Evolutionary conservation across 192 early-diverging fungal species (phyloP), one percentile per base, ranked within the genome.

Genomic region (Entomortierella lignicola): DNA sequence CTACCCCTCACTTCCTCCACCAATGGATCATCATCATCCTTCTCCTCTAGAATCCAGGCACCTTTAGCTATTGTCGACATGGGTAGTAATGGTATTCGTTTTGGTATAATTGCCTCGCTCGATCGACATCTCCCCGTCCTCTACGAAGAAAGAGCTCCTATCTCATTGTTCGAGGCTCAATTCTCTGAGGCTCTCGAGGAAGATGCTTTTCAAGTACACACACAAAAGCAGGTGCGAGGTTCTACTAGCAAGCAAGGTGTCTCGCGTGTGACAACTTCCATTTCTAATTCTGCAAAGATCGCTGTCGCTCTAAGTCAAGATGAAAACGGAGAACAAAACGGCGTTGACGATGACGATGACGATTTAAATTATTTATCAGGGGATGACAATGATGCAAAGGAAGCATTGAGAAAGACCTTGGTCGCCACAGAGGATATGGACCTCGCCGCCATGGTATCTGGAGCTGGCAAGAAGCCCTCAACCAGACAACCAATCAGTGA

Each of bases 61-160:
- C 62, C 85, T 13, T 62, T 86, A 2, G 88, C 81, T 12, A 82
- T 89, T 11, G 67, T 89, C 8, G 88, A 89, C 52, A 89, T 89
- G 82, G 88, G 88, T 31, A 86, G 85, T 51, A 89, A 89, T 66
- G 88, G 88, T 32, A 87, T 89, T 26, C 79, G 88, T 31, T 89
- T 89, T 31, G 84, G 84, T 11, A 85, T 89, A 42, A 74, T 87
- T n/a, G 73, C 68, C 13, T 79, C 82, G 1, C 55, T 87, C 1
- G 61, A 69, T 34, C 71, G 88, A 11, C 83, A 87, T 42, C 63
- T 89, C 2, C 86, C 85, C 11, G 86, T 87, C 18, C 31, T 84
- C 2, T 89, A 83, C 34, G 88, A 89, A 62, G 88, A 89, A 62
- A 64, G 88, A 26, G 86, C 85, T 3, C 65, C 86, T 17, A 89